These are phyloP conservation scores for Emericellopsis terricola DNA, from an alignment of 495 filamentous ascomycete species.

Conservation along the genomic window DNA sequence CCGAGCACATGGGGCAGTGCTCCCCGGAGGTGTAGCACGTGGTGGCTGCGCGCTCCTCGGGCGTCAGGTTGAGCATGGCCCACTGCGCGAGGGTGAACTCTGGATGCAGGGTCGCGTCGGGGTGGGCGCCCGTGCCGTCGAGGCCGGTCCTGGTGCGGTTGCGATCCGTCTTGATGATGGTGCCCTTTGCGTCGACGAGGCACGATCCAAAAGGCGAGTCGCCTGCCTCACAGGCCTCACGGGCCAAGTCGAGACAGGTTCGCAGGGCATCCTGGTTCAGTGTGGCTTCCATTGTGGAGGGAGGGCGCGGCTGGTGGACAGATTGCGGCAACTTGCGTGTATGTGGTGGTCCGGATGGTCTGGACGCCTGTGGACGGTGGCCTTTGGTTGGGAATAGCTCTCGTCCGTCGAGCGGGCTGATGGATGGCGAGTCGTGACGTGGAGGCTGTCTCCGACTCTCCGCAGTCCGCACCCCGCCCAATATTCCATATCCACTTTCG, in stretches of 20 bases:
- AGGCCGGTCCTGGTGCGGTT: slow-evolving; percentile 4
- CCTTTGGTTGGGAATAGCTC: too few relatives aligned
- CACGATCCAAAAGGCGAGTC: slow-evolving; percentile 14
- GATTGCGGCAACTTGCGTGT: too few relatives aligned
- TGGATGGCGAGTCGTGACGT: too few relatives aligned
- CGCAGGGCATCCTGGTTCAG: slow-evolving; percentile 1
- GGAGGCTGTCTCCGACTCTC: too few relatives aligned
- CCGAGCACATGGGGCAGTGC: slow-evolving; percentile 18
- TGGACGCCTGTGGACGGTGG: too few relatives aligned
- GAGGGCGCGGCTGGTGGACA: too few relatives aligned
- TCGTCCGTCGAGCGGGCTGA: too few relatives aligned
- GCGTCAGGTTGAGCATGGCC: slow-evolving; percentile 7
- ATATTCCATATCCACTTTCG: too few relatives aligned
- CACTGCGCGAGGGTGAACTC: slow-evolving; percentile 8
- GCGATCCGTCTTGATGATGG: slow-evolving; percentile 4
- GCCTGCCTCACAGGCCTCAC: slow-evolving; percentile 12
- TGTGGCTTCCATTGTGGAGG: not conserved
- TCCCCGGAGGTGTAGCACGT: slow-evolving; percentile 18
- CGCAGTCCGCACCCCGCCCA: too few relatives aligned
- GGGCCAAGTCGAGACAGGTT: slow-evolving; percentile 10
- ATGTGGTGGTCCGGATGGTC: too few relatives aligned
- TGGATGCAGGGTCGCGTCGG: slow-evolving; percentile 6
- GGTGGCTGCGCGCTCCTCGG: slow-evolving; percentile 9
- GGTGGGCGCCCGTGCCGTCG: not conserved
- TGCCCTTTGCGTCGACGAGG: slow-evolving; percentile 2